Percentiles rank a stretch among this genome's conserved stretches.
phyloP scores from a whole-genome alignment of 208 protist genomes.

The Wallacemonas collosoma region DNA sequence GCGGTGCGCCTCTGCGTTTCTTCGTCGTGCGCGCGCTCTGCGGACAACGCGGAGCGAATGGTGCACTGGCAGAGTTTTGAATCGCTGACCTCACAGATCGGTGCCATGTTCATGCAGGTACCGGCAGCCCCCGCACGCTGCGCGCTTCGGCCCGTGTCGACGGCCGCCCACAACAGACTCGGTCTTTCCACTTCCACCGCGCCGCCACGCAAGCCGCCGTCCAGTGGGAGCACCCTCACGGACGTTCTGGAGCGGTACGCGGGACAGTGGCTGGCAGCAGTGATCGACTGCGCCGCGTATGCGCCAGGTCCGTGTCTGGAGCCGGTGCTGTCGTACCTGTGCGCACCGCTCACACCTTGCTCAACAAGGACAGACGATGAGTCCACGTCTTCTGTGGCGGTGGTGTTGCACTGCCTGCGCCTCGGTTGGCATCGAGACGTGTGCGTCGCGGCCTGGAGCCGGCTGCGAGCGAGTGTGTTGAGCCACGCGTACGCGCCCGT shows the following conservation, averaged over 20 bases:
- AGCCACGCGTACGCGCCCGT: not conserved
- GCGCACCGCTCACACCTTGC: not conserved
- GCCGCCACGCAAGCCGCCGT: too few relatives aligned
- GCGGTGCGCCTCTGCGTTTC: conserved; percentile 1
- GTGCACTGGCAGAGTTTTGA: not conserved
- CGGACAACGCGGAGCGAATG: not conserved
- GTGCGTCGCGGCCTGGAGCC: conserved; percentile 3
- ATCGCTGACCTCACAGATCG: not conserved
- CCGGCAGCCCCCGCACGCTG: not conserved
- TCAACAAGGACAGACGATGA: not conserved
- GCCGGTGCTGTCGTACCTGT: not conserved
- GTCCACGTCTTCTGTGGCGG: not conserved
- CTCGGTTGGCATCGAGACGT: not conserved
- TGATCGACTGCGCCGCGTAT: not conserved
- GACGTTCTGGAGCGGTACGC: not conserved
- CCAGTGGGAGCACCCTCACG: too few relatives aligned
- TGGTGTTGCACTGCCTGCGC: not conserved
- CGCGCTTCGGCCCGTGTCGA: not conserved
- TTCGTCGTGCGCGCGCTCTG: not conserved
- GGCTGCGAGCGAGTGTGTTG: not conserved
- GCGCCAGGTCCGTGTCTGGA: not conserved
- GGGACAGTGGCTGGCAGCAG: not conserved
- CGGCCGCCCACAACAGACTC: conserved; percentile 8
- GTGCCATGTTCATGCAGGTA: not conserved
- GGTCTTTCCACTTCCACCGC: too few relatives aligned